Evolutionary conservation across 768 basidiomycete genomes (phyloP).

Genomic region (Pulveroboletus ravenelii): DNA sequence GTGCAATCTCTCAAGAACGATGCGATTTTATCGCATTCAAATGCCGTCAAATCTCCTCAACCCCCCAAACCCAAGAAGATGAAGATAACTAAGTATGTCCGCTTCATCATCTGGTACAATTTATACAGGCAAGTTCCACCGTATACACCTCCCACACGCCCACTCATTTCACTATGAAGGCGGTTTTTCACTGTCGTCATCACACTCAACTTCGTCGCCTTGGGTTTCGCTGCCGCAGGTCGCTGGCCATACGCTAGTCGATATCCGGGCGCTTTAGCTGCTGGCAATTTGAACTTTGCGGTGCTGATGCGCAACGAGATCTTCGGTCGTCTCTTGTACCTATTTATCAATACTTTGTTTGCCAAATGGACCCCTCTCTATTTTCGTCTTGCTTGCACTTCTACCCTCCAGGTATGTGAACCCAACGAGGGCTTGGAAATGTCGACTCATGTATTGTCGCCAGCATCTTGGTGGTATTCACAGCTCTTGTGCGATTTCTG

Average conservation of each 20-base stretch:
- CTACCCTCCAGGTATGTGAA: conserved; percentile 54
- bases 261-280: conserved; percentile 66
- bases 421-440: background rate
- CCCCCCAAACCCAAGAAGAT: conserved; percentile 45
- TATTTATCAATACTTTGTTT: conserved; percentile 66
- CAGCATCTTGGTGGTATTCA: conserved; percentile 80
- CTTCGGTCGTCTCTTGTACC: conserved; percentile 73
- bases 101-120: conserved; percentile 72
- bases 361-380: conserved; percentile 80
- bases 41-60: conserved; percentile 33
- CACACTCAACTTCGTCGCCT: conserved; percentile 52
- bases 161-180: conserved; percentile 32
- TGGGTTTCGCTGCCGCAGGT: conserved; percentile 56
- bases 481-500: conserved; percentile 68
- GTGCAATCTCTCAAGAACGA: conserved; percentile 41
- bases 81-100: conserved; percentile 55
- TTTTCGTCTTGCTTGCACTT: conserved; percentile 70
- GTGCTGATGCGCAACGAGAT: conserved; percentile 80
- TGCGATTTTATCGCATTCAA: conserved; percentile 31
- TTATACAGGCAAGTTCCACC: conserved; percentile 54
- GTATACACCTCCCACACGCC: background rate
- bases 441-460: conserved; percentile 6
- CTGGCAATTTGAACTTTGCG: conserved; percentile 68
- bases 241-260: conserved; percentile 60
- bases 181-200: conserved; percentile 70